Conservation (phyloP, 2,329 filamentous ascomycete genomes). For the Venturia nashicola region DNA sequence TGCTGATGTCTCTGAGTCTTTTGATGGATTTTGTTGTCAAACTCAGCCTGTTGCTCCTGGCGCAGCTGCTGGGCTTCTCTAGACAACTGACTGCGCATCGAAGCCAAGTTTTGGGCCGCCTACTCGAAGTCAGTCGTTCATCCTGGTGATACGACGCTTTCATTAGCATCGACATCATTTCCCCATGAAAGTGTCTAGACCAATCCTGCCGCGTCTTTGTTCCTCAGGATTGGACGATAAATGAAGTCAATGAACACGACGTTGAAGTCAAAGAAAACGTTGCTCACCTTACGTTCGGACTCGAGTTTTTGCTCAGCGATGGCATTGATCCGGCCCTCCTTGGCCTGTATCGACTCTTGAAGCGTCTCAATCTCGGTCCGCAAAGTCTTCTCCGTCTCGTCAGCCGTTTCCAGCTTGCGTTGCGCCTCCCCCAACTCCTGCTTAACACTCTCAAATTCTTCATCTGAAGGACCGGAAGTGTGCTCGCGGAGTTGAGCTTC, state of each 20-base stretch:
- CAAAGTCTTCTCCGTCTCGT: background rate
- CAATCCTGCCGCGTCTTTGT: too few species aligned
- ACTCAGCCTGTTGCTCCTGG: conserved; percentile 6
- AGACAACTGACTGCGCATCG: background rate
- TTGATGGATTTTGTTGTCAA: conserved; percentile 9
- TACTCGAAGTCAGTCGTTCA: background rate
- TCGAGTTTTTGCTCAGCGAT: background rate
- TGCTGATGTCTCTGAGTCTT: background rate
- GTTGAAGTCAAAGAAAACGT: background rate
- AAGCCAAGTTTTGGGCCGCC: background rate
- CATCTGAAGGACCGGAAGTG: background rate
- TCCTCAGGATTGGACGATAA: too few species aligned
- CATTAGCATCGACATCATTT: too few species aligned
- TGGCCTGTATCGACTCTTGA: background rate
- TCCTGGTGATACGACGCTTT: too few species aligned
- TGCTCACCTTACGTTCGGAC: conserved; percentile 2
- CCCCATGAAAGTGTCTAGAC: too few species aligned
- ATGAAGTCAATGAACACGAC: too few species aligned
- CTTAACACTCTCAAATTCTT: background rate
- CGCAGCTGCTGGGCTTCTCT: conserved; percentile 4
- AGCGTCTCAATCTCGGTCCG: background rate
- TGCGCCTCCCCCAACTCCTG: background rate
- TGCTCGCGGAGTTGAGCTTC: conserved; percentile 1
- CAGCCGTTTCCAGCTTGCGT: background rate
- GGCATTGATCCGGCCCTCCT: background rate